phyloP scores from a whole-genome alignment of 2,329 filamentous ascomycete species.

The Diatrype stigma region DNA sequence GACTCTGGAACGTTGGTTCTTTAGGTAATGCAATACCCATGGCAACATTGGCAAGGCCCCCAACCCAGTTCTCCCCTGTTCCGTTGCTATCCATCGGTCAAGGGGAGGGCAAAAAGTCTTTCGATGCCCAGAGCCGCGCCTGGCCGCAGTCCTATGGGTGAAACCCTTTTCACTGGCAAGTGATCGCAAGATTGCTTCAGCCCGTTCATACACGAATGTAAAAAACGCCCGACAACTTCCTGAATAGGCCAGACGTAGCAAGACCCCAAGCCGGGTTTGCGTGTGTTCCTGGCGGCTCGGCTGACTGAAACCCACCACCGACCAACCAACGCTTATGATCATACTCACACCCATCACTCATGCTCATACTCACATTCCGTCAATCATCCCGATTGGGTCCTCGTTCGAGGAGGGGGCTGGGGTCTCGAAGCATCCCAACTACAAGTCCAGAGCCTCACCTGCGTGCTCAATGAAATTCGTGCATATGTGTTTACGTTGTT shows the following conservation, averaged over 20 bases:
- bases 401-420: neutral
- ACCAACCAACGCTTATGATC: too few relatives aligned
- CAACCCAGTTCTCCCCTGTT: neutral
- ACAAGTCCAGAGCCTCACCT: neutral
- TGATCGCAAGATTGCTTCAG: too few relatives aligned
- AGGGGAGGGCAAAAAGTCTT: neutral
- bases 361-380: neutral
- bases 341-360: too few relatives aligned
- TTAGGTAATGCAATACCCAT: too few relatives aligned
- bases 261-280: slow-evolving; percentile 1
- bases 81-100: neutral
- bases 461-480: neutral
- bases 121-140: neutral
- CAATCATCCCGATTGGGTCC: neutral
- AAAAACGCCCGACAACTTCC: slow-evolving; percentile 15
- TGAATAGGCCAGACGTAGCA: slow-evolving; percentile 13
- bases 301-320: neutral
- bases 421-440: neutral
- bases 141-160: neutral
- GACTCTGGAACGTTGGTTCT: neutral
- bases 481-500: neutral
- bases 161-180: neutral
- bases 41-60: too few relatives aligned
- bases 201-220: too few relatives aligned
- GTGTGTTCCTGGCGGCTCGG: slow-evolving; percentile 10